These are phyloP conservation scores for Tylopilus sp. DNA, from an alignment of 1,284 basidiomycete genomes.

Conservation along the genomic window DNA sequence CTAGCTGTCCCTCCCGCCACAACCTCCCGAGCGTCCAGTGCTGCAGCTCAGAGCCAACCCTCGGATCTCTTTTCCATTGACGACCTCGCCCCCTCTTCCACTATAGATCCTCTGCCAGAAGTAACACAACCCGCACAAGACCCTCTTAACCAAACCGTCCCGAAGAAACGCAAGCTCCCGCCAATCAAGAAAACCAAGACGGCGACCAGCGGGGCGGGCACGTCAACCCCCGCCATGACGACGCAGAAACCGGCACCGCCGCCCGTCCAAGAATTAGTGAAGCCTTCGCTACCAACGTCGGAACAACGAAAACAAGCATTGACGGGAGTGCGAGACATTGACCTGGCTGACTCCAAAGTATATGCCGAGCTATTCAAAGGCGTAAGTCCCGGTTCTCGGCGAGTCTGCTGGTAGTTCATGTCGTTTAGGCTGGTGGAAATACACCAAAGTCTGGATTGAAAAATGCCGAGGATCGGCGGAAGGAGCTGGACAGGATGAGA, in stretches of 20 bases:
- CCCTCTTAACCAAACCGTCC: slow-evolving; percentile 22
- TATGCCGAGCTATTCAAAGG: slow-evolving; percentile 64
- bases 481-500: slow-evolving; percentile 63
- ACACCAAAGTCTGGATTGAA: slow-evolving; percentile 58
- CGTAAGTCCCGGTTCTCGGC: slow-evolving; percentile 37
- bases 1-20: slow-evolving; percentile 10
- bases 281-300: slow-evolving; percentile 21
- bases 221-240: slow-evolving; percentile 30
- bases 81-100: slow-evolving; percentile 13
- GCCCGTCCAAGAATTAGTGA: slow-evolving; percentile 22
- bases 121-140: slow-evolving; percentile 20
- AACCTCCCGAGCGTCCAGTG: slow-evolving; percentile 27
- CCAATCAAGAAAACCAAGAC: slow-evolving; percentile 69
- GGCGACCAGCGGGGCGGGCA: slow-evolving; percentile 15
- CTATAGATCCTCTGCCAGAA: slow-evolving; percentile 30
- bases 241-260: slow-evolving; percentile 29
- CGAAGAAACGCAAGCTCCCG: slow-evolving; percentile 64
- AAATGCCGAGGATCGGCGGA: slow-evolving; percentile 64
- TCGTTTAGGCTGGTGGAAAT: slow-evolving; percentile 41
- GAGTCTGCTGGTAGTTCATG: slow-evolving; percentile 1
- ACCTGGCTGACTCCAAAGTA: slow-evolving; percentile 55
- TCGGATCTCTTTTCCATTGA: slow-evolving; percentile 29
- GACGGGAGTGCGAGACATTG: slow-evolving; percentile 51
- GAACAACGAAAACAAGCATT: slow-evolving; percentile 39
- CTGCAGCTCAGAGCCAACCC: slow-evolving; percentile 27